Evolutionary conservation across 495 filamentous ascomycete species (phyloP).

Genomic region (Pseudoneurospora amorphoporcata): DNA sequence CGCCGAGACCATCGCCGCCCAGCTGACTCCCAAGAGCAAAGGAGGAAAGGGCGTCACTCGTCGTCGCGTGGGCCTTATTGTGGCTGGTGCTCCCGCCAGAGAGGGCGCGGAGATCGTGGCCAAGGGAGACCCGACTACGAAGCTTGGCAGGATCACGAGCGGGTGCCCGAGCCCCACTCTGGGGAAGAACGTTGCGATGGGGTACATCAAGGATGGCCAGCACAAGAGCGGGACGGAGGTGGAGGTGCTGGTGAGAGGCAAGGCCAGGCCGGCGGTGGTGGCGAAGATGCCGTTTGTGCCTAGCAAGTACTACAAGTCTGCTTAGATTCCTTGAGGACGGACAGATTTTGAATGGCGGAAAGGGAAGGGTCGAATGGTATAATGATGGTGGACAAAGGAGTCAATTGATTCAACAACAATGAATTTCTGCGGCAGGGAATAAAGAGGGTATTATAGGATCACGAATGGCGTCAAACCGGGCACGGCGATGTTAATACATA

Average conservation of each 20-base stretch:
- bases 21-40: constrained; percentile 58
- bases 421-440: not conserved
- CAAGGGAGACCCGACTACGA: constrained; percentile 33
- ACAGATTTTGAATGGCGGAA: not conserved
- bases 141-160: constrained; percentile 63
- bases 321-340: not conserved
- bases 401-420: not conserved
- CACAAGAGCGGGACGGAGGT: constrained; percentile 85
- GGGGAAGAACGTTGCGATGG: constrained; percentile 90
- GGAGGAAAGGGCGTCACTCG: constrained; percentile 54
- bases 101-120: constrained; percentile 73
- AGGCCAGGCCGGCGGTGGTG: constrained; percentile 66
- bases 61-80: constrained; percentile 68
- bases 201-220: constrained; percentile 70
- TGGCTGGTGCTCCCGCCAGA: constrained; percentile 80
- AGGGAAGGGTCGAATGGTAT: not conserved
- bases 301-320: constrained; percentile 58
- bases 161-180: constrained; percentile 82
- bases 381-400: not conserved
- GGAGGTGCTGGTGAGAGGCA: constrained; percentile 69
- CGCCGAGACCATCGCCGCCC: constrained; percentile 55
- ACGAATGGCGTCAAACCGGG: not conserved
- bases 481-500: not conserved
- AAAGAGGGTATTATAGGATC: not conserved
- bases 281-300: constrained; percentile 91